Conservation (phyloP, 208 protist genomes). For the Leishmania lainsoni region DNA sequence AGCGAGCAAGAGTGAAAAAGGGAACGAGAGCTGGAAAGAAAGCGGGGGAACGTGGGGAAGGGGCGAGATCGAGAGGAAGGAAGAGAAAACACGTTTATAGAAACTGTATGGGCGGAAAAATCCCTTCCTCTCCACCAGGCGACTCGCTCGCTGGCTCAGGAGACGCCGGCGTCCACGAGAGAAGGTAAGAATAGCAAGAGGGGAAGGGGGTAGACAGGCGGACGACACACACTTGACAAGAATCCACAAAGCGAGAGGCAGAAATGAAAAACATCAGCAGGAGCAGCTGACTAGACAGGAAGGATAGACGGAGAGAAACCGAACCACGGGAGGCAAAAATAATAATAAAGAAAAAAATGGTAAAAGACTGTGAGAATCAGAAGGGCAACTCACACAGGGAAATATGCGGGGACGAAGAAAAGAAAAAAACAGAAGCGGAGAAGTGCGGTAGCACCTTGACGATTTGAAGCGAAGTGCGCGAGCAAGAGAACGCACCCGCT, state of each 20-base stretch:
- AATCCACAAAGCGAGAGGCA: neutral
- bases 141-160: neutral
- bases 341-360: neutral
- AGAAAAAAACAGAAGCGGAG: no score
- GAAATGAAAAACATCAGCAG: neutral
- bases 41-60: neutral
- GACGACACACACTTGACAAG: neutral
- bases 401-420: neutral
- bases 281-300: neutral
- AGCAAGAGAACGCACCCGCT: neutral
- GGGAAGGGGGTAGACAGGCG: neutral
- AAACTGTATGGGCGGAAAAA: neutral
- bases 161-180: neutral
- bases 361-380: neutral
- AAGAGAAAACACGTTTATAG: neutral
- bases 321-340: neutral
- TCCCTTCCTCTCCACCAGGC: neutral
- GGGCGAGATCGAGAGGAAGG: neutral
- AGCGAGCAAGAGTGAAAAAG: neutral
- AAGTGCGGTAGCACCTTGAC: neutral
- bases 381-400: neutral
- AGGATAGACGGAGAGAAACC: neutral
- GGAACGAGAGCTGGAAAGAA: neutral
- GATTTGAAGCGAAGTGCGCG: neutral
- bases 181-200: neutral